Evolutionary conservation across 441 rosid species (phyloP).

Genomic region (Metrosideros polymorpha): DNA sequence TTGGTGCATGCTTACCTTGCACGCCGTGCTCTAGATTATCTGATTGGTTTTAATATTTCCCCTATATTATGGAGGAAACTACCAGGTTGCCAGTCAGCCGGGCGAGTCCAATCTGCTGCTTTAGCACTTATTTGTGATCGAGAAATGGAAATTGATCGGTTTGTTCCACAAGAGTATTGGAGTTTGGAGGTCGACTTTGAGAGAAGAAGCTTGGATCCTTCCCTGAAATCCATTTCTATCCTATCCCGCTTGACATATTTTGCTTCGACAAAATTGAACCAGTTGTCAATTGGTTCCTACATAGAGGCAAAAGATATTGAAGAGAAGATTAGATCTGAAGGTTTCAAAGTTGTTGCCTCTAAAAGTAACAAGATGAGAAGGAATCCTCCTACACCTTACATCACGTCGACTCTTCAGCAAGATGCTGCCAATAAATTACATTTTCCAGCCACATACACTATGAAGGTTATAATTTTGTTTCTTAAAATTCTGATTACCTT

Average conservation of each 20-base stretch:
- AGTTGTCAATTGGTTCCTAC: slow-evolving; percentile 61
- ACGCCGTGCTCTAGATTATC: slow-evolving; percentile 94
- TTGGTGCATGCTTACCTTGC: slow-evolving; percentile 96
- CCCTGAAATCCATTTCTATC: slow-evolving; percentile 17
- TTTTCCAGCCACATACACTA: slow-evolving; percentile 62
- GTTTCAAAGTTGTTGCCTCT: slow-evolving; percentile 45
- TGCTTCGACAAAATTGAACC: slow-evolving; percentile 62
- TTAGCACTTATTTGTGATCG: slow-evolving; percentile 84
- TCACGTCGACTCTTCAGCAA: slow-evolving; percentile 98
- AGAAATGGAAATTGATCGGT: slow-evolving; percentile 89
- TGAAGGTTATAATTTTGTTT: slow-evolving; percentile 50
- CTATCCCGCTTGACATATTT: slow-evolving; percentile 61
- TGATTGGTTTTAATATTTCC: slow-evolving; percentile 91
- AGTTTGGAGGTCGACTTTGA: slow-evolving; percentile 43
- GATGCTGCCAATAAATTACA: slow-evolving; percentile 94
- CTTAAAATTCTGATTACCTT: not conserved
- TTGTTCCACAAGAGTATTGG: slow-evolving; percentile 85
- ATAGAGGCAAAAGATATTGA: slow-evolving; percentile 47
- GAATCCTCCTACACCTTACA: slow-evolving; percentile 93
- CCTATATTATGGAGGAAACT: slow-evolving; percentile 95
- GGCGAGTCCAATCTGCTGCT: slow-evolving; percentile 98
- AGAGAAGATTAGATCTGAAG: slow-evolving; percentile 36
- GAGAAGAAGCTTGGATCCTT: slow-evolving; percentile 18
- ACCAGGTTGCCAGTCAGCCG: slow-evolving; percentile 98
- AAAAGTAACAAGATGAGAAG: slow-evolving; percentile 49